These are phyloP conservation scores for Arxiozyma slooffiae DNA, from an alignment of 1,139 yeast genomes.

Conservation along the genomic window DNA sequence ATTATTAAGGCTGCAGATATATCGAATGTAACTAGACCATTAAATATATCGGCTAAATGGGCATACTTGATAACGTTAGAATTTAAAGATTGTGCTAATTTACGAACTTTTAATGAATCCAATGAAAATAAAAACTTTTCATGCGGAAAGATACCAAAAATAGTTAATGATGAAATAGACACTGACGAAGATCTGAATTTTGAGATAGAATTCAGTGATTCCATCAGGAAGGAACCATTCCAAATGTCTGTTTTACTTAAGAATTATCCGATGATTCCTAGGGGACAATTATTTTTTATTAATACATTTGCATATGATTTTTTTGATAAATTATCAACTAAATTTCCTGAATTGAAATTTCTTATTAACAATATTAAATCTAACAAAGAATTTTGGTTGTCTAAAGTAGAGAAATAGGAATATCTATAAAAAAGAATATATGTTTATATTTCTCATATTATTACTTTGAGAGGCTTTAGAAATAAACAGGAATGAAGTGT, in stretches of 20 bases:
- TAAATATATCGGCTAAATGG: conserved; percentile 75
- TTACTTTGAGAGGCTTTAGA: too few relatives aligned
- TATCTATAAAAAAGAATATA: too few relatives aligned
- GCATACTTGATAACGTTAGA: conserved; percentile 69
- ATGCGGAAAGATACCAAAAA: neutral
- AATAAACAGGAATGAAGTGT: too few relatives aligned
- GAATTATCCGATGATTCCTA: conserved; percentile 44
- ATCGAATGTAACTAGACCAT: conserved; percentile 78
- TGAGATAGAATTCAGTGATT: conserved; percentile 6
- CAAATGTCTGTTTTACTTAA: conserved; percentile 23
- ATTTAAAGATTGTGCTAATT: conserved; percentile 54
- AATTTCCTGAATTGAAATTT: conserved; percentile 48
- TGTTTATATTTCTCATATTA: too few relatives aligned
- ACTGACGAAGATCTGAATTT: conserved; percentile 9
- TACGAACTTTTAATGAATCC: conserved; percentile 26
- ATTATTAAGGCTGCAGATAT: conserved; percentile 90
- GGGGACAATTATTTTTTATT: conserved; percentile 81
- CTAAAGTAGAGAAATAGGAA: conserved; percentile 4
- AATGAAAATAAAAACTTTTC: neutral
- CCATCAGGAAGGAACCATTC: conserved; percentile 4
- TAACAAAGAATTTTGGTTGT: conserved; percentile 37
- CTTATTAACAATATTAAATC: conserved; percentile 34
- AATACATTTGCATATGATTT: conserved; percentile 70
- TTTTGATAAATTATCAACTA: conserved; percentile 52
- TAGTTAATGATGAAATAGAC: neutral